Evolutionary conservation across 2,329 filamentous ascomycete genomes (phyloP).

Genomic region (Emmonsia crescens): DNA sequence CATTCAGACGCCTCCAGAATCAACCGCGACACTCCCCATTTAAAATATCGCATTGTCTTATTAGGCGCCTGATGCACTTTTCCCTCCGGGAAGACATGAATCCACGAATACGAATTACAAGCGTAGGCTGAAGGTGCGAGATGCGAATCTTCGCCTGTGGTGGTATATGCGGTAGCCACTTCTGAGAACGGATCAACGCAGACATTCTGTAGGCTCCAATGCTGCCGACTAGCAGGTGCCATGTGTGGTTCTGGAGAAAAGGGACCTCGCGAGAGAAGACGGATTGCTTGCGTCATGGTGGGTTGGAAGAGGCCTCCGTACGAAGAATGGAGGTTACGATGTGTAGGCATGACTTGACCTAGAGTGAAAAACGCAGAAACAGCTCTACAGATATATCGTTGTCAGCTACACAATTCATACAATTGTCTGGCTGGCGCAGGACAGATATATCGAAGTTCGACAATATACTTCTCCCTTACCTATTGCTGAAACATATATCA

Average conservation of each 20-base stretch:
- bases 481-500: constrained; percentile 88
- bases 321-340: constrained; percentile 65
- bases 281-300: constrained; percentile 74
- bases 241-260: constrained; percentile 39
- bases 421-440: not conserved
- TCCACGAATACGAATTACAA: constrained; percentile 64
- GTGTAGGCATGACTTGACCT: constrained; percentile 83
- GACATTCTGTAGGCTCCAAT: constrained; percentile 31
- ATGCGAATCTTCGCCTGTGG: constrained; percentile 40
- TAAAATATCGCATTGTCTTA: constrained; percentile 85
- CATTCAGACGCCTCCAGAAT: constrained; percentile 82
- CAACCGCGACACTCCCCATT: constrained; percentile 87
- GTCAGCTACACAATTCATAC: not conserved
- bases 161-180: constrained; percentile 31
- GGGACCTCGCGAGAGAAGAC: constrained; percentile 63
- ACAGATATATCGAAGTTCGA: not conserved
- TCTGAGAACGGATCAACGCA: constrained; percentile 39
- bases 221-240: constrained; percentile 24
- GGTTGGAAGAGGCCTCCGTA: constrained; percentile 83
- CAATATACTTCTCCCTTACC: constrained; percentile 42
- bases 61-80: constrained; percentile 79
- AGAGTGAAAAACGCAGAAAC: constrained; percentile 71
- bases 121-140: constrained; percentile 61
- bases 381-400: constrained; percentile 38
- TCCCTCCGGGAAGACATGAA: constrained; percentile 94